These are phyloP conservation scores for Boletus reticuloceps DNA, from an alignment of 768 basidiomycete species.

Conservation along the genomic window DNA sequence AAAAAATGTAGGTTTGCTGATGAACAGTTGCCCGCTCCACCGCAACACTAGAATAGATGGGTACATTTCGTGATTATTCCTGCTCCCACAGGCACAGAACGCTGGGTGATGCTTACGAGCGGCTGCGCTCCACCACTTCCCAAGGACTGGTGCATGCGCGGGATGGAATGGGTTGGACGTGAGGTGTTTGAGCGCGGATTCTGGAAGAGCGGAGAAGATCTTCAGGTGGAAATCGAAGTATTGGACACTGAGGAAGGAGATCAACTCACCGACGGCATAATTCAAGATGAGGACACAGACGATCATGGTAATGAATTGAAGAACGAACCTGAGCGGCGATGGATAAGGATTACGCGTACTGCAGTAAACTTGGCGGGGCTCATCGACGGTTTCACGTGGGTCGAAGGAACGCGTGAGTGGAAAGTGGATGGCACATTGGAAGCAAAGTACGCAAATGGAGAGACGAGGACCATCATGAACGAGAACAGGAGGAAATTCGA, in stretches of 20 bases:
- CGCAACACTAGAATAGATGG: no score
- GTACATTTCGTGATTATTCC: no score
- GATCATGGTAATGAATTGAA: conserved; percentile 26
- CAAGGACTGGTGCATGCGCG: fast-evolving
- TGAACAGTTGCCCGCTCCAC: no score
- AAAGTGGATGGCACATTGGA: conserved; percentile 60
- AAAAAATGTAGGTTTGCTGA: no score
- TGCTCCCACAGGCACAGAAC: no score
- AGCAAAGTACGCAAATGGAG: conserved; percentile 70
- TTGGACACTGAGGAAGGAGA: no score
- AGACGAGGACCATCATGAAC: conserved; percentile 65
- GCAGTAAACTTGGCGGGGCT: conserved; percentile 62
- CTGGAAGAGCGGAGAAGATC: no score
- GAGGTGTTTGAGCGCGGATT: no score
- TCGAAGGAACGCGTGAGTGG: conserved; percentile 59
- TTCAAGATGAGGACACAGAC: conserved; percentile 73
- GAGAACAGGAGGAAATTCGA: conserved; percentile 64
- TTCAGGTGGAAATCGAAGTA: no score
- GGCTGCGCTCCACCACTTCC: no score
- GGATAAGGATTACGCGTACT: conserved; percentile 72
- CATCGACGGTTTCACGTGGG: conserved; percentile 77
- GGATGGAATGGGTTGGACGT: no score
- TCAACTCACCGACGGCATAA: no score
- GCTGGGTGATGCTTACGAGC: fast-evolving
- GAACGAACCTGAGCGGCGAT: conserved; percentile 53